Evolutionary conservation across 1,284 basidiomycete genomes (phyloP).

Genomic region (Fomitopsis schrenkii): DNA sequence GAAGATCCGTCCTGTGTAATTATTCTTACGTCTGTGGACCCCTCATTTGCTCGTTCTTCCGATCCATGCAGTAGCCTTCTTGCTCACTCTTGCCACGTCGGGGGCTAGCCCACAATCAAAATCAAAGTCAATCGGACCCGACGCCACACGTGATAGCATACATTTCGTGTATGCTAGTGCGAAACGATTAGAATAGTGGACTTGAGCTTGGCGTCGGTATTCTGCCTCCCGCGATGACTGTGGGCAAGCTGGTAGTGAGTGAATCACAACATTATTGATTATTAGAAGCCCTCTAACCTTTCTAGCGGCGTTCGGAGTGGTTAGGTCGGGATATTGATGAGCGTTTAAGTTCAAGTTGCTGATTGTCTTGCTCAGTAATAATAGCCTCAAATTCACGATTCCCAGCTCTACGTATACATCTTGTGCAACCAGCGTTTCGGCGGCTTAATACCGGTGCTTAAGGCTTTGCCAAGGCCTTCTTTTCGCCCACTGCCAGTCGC

Average conservation of each 20-base stretch:
- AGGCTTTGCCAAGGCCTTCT: neutral
- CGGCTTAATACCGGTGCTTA: neutral
- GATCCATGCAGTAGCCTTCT: neutral
- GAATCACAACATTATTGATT: neutral
- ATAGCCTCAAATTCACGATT: no score
- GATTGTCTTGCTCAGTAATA: no score
- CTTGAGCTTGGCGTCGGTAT: neutral
- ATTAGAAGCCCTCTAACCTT: neutral
- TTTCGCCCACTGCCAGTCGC: neutral
- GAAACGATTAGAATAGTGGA: neutral
- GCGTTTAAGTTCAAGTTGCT: neutral
- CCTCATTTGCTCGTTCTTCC: neutral
- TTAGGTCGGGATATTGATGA: neutral
- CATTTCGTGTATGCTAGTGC: neutral
- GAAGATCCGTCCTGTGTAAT: neutral
- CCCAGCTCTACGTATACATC: no score
- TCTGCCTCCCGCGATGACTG: neutral
- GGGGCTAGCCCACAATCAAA: neutral
- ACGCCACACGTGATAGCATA: neutral
- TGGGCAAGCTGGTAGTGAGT: neutral
- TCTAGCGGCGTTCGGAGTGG: neutral
- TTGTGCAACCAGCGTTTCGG: neutral
- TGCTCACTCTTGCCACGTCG: neutral
- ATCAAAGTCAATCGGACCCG: conserved; percentile 1
- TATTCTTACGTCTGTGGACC: neutral